Conservation (phyloP, 2,329 filamentous ascomycete species). For the Sclerotinia glacialis region DNA sequence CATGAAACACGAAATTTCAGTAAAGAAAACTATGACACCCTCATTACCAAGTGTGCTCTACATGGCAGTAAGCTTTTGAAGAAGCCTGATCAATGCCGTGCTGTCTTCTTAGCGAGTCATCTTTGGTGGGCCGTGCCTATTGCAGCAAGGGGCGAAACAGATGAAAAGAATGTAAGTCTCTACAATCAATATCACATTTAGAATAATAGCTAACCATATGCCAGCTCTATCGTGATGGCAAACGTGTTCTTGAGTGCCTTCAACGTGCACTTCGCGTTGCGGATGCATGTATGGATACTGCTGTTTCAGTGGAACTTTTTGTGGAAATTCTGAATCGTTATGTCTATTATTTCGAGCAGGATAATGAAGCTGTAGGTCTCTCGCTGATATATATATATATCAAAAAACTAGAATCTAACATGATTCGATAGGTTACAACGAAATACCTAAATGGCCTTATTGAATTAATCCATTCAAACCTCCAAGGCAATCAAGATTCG, state of each 20-base stretch:
- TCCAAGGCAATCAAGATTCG: constrained; percentile 79
- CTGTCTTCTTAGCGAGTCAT: constrained; percentile 94
- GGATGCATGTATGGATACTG: constrained; percentile 98
- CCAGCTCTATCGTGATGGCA: constrained; percentile 93
- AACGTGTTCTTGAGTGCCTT: constrained; percentile 92
- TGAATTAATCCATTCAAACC: constrained; percentile 95
- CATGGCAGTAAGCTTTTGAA: constrained; percentile 96
- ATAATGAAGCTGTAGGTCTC: constrained; percentile 79
- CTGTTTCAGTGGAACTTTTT: constrained; percentile 94
- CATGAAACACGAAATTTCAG: constrained; percentile 88
- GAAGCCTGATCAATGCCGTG: constrained; percentile 96
- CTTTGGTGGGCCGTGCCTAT: constrained; percentile 96
- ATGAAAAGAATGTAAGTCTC: constrained; percentile 71
- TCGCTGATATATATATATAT: background rate
- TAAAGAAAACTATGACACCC: constrained; percentile 96
- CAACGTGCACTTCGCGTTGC: constrained; percentile 93
- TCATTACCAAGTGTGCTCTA: constrained; percentile 95
- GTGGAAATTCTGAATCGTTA: constrained; percentile 98
- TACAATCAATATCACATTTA: constrained; percentile 11
- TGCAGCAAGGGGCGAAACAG: constrained; percentile 73
- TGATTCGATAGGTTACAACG: constrained; percentile 65
- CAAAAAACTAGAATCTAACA: constrained; percentile 13
- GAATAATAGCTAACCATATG: constrained; percentile 29
- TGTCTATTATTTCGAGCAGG: constrained; percentile 98
- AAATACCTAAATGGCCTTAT: constrained; percentile 98